Conservation (phyloP, 2,329 filamentous ascomycete species). For the Fusarium nisikadoi region DNA sequence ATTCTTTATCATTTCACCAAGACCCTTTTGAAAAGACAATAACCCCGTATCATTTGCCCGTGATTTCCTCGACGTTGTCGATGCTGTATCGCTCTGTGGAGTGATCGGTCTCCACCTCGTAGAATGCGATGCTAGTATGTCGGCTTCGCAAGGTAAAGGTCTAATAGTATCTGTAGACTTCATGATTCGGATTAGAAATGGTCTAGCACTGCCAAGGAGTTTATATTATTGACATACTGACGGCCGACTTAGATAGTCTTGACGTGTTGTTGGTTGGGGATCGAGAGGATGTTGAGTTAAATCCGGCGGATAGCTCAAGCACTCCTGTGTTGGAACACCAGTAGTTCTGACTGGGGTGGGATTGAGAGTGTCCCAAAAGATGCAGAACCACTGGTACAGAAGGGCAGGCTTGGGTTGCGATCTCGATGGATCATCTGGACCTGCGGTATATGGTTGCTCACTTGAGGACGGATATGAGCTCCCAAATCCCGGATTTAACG, state of each 20-base stretch:
- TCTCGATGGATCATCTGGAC: not conserved
- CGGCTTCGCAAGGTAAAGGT: not conserved
- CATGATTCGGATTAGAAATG: not conserved
- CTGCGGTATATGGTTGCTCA: not conserved
- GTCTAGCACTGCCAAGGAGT: fast-evolving
- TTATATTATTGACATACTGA: not conserved
- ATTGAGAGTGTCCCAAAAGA: not conserved
- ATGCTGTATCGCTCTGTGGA: not conserved
- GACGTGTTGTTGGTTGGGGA: not conserved
- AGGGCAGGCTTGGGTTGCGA: not conserved
- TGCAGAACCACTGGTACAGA: not conserved
- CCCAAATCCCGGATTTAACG: not conserved
- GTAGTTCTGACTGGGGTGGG: not conserved
- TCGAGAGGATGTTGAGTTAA: not conserved
- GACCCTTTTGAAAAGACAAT: not conserved
- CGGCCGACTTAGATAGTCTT: too few relatives aligned
- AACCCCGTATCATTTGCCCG: not conserved
- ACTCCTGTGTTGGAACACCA: not conserved
- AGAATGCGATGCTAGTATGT: not conserved
- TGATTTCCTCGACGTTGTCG: not conserved
- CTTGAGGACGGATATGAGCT: not conserved
- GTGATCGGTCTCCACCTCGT: not conserved
- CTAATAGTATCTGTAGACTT: not conserved
- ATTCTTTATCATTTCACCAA: not conserved
- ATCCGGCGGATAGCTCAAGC: not conserved